These are phyloP conservation scores for Comarum palustre DNA, from an alignment of 306 rosid genomes.

Conservation along the genomic window DNA sequence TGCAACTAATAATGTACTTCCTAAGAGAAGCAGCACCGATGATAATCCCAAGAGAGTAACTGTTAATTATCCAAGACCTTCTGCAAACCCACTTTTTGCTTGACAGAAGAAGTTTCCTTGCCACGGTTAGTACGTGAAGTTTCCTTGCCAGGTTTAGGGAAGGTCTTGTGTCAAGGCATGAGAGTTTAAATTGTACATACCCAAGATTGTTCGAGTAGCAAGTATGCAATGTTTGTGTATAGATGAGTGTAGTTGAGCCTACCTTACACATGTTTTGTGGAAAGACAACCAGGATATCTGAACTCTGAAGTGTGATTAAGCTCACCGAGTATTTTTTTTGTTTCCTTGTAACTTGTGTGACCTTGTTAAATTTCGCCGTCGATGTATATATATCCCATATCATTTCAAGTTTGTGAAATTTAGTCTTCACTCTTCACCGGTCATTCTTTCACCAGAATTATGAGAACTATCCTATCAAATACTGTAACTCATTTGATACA, in stretches of 20 bases:
- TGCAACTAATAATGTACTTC: too few relatives aligned
- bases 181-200: constrained; percentile 16
- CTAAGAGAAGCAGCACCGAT: constrained; percentile 12
- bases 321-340: background rate
- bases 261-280: background rate
- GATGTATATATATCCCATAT: background rate
- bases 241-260: background rate
- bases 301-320: background rate
- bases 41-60: constrained; percentile 29
- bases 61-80: constrained; percentile 61
- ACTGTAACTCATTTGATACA: background rate
- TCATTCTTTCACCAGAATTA: background rate
- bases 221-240: constrained; percentile 16
- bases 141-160: background rate
- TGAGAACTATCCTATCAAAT: background rate
- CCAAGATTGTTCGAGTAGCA: constrained; percentile 12
- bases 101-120: constrained; percentile 23
- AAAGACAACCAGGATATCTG: background rate
- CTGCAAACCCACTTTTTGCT: constrained; percentile 45
- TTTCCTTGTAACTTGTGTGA: background rate
- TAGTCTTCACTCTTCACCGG: background rate
- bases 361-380: background rate
- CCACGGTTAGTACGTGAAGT: background rate
- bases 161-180: background rate
- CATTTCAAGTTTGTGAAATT: background rate